Conservation (phyloP, 371 early-diverging fungal genomes). For the Saksenaea oblongispora region DNA sequence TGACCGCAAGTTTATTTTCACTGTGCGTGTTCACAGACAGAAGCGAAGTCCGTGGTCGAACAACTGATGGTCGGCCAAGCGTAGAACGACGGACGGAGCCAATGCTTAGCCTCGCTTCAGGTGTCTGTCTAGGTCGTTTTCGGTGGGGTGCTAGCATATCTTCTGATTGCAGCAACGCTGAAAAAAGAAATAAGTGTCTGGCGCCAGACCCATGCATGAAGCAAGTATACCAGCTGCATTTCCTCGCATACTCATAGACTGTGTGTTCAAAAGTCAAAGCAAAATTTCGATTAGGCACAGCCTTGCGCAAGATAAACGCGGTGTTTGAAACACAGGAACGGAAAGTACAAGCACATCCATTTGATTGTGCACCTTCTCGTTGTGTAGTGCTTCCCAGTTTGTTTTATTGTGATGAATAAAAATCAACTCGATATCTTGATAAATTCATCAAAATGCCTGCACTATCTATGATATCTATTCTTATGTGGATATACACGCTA, state of each 20-base stretch:
- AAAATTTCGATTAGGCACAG: not conserved
- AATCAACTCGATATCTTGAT: too few species aligned
- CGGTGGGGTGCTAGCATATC: not conserved
- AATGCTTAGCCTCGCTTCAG: not conserved
- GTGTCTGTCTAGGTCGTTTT: not conserved
- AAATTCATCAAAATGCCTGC: too few species aligned
- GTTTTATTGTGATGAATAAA: too few species aligned
- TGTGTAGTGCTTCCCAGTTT: too few species aligned
- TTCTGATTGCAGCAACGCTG: not conserved
- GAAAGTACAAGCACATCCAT: too few species aligned
- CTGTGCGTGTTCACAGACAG: not conserved
- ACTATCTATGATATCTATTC: too few species aligned
- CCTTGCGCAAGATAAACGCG: not conserved
- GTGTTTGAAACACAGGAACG: too few species aligned
- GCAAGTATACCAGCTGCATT: not conserved
- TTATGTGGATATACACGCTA: too few species aligned
- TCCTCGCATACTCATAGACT: not conserved
- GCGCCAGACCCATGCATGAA: not conserved
- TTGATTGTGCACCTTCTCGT: too few species aligned
- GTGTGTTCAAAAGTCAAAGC: not conserved
- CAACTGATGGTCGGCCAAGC: not conserved
- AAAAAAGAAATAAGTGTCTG: not conserved
- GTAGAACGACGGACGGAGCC: constrained; percentile 1
- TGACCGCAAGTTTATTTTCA: not conserved
- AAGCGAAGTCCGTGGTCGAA: not conserved